A percentile compares a stretch with the other conserved stretches of the same genome.
Evolutionary conservation across 2,329 filamentous ascomycete genomes (phyloP).

Genomic region (Aureobasidium sp.): DNA sequence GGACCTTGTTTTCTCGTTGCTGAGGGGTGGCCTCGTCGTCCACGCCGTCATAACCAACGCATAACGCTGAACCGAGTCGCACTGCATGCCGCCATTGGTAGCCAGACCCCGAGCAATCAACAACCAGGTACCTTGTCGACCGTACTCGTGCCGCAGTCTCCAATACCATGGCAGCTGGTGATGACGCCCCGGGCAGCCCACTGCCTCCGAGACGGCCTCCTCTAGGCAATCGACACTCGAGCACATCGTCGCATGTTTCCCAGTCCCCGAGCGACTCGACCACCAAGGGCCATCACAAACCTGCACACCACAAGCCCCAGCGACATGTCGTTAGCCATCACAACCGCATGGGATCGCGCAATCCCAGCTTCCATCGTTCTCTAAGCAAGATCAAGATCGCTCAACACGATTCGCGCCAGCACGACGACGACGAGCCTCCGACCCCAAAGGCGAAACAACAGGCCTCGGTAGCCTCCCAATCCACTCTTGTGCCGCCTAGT

Average conservation of each 20-base stretch:
- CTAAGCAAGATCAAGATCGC: slow-evolving; percentile 31
- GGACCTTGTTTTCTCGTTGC: background rate
- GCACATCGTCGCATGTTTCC: slow-evolving; percentile 27
- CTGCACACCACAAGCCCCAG: slow-evolving; percentile 25
- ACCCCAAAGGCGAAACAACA: slow-evolving; percentile 7
- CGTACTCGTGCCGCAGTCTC: background rate
- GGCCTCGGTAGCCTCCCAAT: background rate
- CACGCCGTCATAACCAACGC: slow-evolving; percentile 5
- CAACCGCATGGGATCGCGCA: slow-evolving; percentile 29
- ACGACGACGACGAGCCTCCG: slow-evolving; percentile 18
- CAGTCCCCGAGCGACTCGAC: slow-evolving; percentile 24
- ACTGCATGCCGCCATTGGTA: background rate
- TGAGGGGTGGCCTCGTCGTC: background rate
- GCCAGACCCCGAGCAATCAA: background rate
- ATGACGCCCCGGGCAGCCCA: slow-evolving; percentile 4
- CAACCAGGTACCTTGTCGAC: background rate
- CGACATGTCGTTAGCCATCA: slow-evolving; percentile 31
- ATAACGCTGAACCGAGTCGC: background rate
- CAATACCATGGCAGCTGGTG: background rate
- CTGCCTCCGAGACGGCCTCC: slow-evolving; percentile 26
- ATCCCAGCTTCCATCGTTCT: slow-evolving; percentile 33
- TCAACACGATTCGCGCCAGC: slow-evolving; percentile 13
- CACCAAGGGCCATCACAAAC: background rate
- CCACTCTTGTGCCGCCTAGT: slow-evolving; percentile 23
- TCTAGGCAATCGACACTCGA: slow-evolving; percentile 27